A percentile compares a stretch with the other conserved stretches of the same genome.
phyloP scores from a whole-genome alignment of 768 basidiomycete species.

The Leucocoprinus leucothites region DNA sequence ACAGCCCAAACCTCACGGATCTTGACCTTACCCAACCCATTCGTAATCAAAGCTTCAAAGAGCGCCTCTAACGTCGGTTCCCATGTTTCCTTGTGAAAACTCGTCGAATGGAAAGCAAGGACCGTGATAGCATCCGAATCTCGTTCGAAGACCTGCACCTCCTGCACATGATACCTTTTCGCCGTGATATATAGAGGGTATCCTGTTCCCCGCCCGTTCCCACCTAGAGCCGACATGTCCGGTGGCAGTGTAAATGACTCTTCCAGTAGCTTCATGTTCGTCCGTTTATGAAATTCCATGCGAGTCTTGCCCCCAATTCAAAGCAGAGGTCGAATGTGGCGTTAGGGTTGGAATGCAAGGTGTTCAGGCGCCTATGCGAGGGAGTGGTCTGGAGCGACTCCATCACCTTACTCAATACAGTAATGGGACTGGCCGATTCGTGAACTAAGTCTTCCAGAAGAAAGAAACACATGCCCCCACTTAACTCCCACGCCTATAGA shows the following conservation, averaged over 20 bases:
- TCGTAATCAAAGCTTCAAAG: slow-evolving; percentile 29
- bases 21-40: slow-evolving; percentile 21
- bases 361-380: too few relatives aligned
- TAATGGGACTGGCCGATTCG: not conserved
- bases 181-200: slow-evolving; percentile 53
- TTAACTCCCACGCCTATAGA: not conserved
- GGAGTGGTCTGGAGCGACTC: not conserved
- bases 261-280: not conserved
- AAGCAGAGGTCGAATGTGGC: not conserved
- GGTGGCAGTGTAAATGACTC: slow-evolving; percentile 12
- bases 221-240: slow-evolving; percentile 4
- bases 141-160: slow-evolving; percentile 29
- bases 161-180: slow-evolving; percentile 52
- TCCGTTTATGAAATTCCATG: not conserved
- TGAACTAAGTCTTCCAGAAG: too few relatives aligned
- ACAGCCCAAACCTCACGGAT: slow-evolving; percentile 64
- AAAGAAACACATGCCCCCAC: not conserved
- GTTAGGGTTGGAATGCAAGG: not conserved
- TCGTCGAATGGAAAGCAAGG: slow-evolving; percentile 64
- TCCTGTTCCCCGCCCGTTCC: not conserved
- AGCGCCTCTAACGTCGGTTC: slow-evolving; percentile 54
- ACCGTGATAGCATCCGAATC: slow-evolving; percentile 47
- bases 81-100: slow-evolving; percentile 77
- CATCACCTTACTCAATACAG: not conserved
- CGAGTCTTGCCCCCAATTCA: not conserved